A percentile compares a stretch with the other conserved stretches of the same genome.
Conservation (phyloP, 2,329 filamentous ascomycete genomes). For the Scytalidium lignicola region DNA sequence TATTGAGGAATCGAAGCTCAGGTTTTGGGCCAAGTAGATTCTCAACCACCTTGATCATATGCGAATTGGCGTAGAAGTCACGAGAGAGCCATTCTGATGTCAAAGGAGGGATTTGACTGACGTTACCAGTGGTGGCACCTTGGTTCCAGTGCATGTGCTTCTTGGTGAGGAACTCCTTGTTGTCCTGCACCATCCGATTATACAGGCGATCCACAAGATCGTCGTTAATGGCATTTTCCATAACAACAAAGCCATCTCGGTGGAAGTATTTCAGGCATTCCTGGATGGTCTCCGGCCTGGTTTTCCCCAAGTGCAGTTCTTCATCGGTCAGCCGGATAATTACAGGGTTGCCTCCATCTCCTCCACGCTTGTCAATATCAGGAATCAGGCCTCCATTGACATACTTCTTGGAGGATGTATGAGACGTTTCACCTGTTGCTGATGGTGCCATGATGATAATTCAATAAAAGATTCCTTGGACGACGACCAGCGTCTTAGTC, state of each 20-base stretch:
- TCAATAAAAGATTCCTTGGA: not conserved
- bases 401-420: not conserved
- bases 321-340: not conserved
- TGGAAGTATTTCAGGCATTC: slow-evolving; percentile 22
- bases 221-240: slow-evolving; percentile 47
- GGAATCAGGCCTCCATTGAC: not conserved
- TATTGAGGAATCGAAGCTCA: slow-evolving; percentile 26
- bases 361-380: not conserved
- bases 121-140: slow-evolving; percentile 45
- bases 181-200: not conserved
- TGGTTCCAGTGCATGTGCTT: not conserved
- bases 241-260: slow-evolving; percentile 49
- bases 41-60: slow-evolving; percentile 26
- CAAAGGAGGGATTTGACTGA: slow-evolving; percentile 35
- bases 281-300: slow-evolving; percentile 1
- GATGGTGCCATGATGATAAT: not conserved
- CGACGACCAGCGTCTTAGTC: too few relatives aligned
- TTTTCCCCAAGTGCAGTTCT: not conserved
- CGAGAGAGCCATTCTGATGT: slow-evolving; percentile 29
- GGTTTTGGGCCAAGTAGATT: slow-evolving; percentile 30
- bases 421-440: not conserved
- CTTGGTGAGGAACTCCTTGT: not conserved
- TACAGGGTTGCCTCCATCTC: not conserved
- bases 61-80: slow-evolving; percentile 33
- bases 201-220: slow-evolving; percentile 2